Evolutionary conservation across 441 rosid genomes (phyloP), one percentile per base, ranked within the genome.

Genomic region (Manihot esculenta): DNA sequence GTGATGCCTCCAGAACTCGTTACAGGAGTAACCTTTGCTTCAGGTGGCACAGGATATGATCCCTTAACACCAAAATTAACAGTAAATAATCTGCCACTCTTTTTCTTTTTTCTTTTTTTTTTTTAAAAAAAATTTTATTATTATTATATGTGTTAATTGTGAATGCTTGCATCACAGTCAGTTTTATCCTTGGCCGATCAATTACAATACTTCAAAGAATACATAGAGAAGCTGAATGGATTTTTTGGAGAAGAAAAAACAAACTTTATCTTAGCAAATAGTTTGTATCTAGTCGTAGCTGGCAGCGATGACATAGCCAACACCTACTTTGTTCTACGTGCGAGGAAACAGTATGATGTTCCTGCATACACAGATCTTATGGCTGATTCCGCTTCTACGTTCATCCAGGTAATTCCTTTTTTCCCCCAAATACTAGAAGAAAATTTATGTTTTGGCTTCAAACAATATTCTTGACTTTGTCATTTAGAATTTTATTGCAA

Each of bases 1-100:
- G 35, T 92, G 59, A 63, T 53, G 65, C 76, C 86, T 11, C 42
- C 78, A 70, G 97, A 94, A 76, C 89, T 90, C 10, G 10, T 76
- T 67, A 90, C 97, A 6, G 99, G 99, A 27, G 97, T 90, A 20
- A 80, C 87, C 72, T 94, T 94, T 71, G 99, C 97, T 41, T 92
- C 99, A 0, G 90, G 97, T 35, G 41, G 6, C 41, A 35, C 41
- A 2, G 41, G 41, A 35, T 35, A 35, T 35, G 41, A 35, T 35
- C 41, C 41, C 7, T 35, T 35, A 5, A 35, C 41, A 2, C 41
- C 97, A 2, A 72, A 60, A 63, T 67, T 86, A 50, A 78, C 44
- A 86, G 99, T 92, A 85, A 18, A 24, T 20, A 21, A 6, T 35
- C 7, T 15, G 10, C 15, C 15, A 14, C 3, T 7, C 5, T 7